Percentiles rank a stretch among this genome's conserved stretches.
phyloP scores from a whole-genome alignment of 371 early-diverging fungal species.

The Lichtheimia ornata region DNA sequence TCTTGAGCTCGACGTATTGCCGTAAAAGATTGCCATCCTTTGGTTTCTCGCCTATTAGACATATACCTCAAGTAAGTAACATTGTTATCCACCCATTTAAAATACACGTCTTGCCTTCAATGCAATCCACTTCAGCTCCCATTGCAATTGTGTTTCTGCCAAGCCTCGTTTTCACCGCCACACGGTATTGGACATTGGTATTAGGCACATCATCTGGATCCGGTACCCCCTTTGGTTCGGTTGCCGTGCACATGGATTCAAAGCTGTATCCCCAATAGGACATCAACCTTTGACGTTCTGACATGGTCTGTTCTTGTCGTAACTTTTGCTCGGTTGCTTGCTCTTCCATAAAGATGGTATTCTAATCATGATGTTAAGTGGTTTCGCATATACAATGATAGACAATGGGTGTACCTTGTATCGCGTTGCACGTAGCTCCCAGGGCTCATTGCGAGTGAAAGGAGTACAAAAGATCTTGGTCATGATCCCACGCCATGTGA shows the following conservation, averaged over 20 bases:
- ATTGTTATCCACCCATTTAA: background rate
- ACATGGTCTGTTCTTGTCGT: constrained; percentile 29
- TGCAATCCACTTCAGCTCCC: constrained; percentile 94
- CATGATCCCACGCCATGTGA: constrained; percentile 81
- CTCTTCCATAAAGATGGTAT: constrained; percentile 79
- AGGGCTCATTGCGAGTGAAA: constrained; percentile 71
- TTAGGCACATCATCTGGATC: constrained; percentile 63
- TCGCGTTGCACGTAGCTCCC: constrained; percentile 79
- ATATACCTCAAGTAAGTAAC: background rate
- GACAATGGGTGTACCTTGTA: constrained; percentile 51
- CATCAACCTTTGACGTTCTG: constrained; percentile 67
- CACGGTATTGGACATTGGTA: constrained; percentile 86
- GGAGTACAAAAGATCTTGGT: constrained; percentile 84
- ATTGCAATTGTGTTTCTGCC: constrained; percentile 72
- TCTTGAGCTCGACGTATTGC: constrained; percentile 88
- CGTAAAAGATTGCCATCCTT: constrained; percentile 37
- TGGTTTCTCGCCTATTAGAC: constrained; percentile 36
- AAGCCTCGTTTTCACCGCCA: constrained; percentile 79
- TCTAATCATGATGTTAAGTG: constrained; percentile 24
- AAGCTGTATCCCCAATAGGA: constrained; percentile 81
- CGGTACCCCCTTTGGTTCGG: constrained; percentile 36
- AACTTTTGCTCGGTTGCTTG: constrained; percentile 57
- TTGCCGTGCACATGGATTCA: constrained; percentile 61
- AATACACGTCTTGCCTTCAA: constrained; percentile 36
- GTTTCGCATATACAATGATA: background rate